Evolutionary conservation across 768 basidiomycete species (phyloP), one percentile per base, ranked within the genome.

Genomic region (Rhizopogon rudus): DNA sequence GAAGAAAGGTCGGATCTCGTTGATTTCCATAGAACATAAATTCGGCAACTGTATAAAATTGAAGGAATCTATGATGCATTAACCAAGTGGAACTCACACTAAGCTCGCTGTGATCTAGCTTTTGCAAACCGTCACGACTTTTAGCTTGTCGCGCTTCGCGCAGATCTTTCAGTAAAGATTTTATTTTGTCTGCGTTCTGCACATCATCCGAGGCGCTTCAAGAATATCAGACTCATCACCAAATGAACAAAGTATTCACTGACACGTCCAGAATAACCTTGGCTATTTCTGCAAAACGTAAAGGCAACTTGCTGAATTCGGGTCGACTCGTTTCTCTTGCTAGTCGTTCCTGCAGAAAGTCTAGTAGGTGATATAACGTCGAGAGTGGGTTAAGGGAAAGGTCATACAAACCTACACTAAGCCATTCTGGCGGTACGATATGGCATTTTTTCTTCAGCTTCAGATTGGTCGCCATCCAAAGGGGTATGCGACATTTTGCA

Each of bases 61-160:
- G 17, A 48, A 25, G 50, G 31, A 37, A 43, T 25, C 14, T 16
- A 17, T 5, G 51, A 51, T 40, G 51, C 49, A 44, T 42, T 52
- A 43, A 46, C 37, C 12, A 55, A 33, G 3, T 14, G 6, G 35
- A 35, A 31, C 33, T 41, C 68, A 91, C 92, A 71, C 83, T 84
- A 28, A 93, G 78, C 67, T 91, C 88, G 60, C 83, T 88, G 64
- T 91, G 81, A 67, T 94, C 90, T 29, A 97, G 77, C 56, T 81
- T 82, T 57, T 80, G 77, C 2, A 98, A 73, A 77, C 94, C 94
- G 53, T 89, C 83, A 57, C 95, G 75, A 72, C 90, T 87, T 67
- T 99, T 99, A 7, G 94, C 89, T 68, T 98, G 96, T 40, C 97
- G 81, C 12, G 91, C 92, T 74, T 98, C 95, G 12, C 95, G 87